Evolutionary conservation across 768 basidiomycete genomes (phyloP).

Genomic region (Mycena filopes): DNA sequence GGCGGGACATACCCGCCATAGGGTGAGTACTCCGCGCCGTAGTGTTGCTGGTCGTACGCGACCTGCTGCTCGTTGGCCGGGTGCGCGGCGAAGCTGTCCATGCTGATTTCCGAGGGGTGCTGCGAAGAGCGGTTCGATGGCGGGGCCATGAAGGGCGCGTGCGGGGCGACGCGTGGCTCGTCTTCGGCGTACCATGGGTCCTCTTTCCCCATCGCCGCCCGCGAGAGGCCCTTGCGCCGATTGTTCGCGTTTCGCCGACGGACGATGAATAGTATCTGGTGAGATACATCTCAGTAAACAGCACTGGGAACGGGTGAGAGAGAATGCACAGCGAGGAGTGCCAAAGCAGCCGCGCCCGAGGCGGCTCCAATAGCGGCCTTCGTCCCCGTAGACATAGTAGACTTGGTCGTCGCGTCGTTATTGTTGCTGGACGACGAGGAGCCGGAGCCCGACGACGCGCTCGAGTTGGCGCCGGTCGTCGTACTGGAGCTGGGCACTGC

Average conservation of each 20-base stretch:
- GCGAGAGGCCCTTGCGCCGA: not conserved
- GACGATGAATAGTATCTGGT: constrained; percentile 11
- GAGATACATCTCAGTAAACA: not conserved
- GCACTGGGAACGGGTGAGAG: not conserved
- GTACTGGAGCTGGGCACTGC: not conserved
- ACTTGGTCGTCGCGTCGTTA: not conserved
- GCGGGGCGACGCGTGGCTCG: constrained; percentile 14
- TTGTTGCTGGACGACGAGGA: not conserved
- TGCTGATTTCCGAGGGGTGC: constrained; percentile 22
- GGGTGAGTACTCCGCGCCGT: not conserved
- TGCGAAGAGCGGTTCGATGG: not conserved
- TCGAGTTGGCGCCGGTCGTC: constrained; percentile 3
- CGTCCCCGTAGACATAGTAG: constrained; percentile 19
- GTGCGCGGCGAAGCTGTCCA: constrained; percentile 23
- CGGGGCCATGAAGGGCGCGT: constrained; percentile 29
- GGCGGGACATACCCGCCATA: not conserved
- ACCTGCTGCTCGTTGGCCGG: constrained; percentile 23
- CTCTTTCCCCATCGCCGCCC: constrained; percentile 5
- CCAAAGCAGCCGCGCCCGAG: constrained; percentile 12
- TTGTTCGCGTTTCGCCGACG: constrained; percentile 21
- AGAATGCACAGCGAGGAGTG: constrained; percentile 15
- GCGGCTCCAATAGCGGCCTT: constrained; percentile 29
- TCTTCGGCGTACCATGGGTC: constrained; percentile 29
- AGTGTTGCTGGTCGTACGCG: constrained; percentile 14
- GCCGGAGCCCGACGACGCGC: not conserved